Base-by-base conservation (phyloP, 371 early-diverging fungal species). In the Syncephalastrum contaminatum region DNA sequence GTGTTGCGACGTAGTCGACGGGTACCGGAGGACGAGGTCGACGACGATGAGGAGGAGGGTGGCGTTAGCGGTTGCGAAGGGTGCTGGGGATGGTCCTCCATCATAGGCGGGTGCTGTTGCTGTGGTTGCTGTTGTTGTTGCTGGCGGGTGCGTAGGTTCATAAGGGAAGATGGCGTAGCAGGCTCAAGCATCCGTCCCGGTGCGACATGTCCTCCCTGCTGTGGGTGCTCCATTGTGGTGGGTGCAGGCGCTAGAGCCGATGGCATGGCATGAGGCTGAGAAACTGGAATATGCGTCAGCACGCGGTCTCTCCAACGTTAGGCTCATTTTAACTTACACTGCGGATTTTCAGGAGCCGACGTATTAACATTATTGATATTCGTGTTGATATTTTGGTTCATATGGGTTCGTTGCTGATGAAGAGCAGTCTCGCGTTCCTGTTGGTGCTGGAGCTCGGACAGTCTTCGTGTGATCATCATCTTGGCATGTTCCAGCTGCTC, bases 101-200 rank as follows among this genome's bases (percentile, higher is more conserved):
- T 30, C 36, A 30, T 12, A 10, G 36, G 10, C 36, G 36, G 36
- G 5, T 30, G 30, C 44, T 48, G 19, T 36, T 41, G 39, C 60
- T 53, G 15, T 56, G 5, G 36, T 45, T 48, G 19, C 36, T 41
- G 39, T 58, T 53, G 15, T 54, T 55, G 1, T 20, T 53, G 16
- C 60, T 61, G 36, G 36, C 36, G 36, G 5, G 36, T 30, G 12
- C 36, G 36, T 30, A 30, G 12, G 19, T 66, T 75, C 86, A 86
- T 86, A 36, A 87, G 56, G 10, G 84, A 84, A 1, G 82, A 77
- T 14, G 86, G 86, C 0, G 86, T 89, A 6, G 81, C 83, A 21
- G 85, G 88, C 27, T 77, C 82, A 43, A 83, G 44, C 36, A 30
- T 30, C 36, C 36, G 10, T n/a, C 19, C 21, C 14, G 30, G 13